Conservation (phyloP, 345 rosid species). For the Populus simonii region DNA sequence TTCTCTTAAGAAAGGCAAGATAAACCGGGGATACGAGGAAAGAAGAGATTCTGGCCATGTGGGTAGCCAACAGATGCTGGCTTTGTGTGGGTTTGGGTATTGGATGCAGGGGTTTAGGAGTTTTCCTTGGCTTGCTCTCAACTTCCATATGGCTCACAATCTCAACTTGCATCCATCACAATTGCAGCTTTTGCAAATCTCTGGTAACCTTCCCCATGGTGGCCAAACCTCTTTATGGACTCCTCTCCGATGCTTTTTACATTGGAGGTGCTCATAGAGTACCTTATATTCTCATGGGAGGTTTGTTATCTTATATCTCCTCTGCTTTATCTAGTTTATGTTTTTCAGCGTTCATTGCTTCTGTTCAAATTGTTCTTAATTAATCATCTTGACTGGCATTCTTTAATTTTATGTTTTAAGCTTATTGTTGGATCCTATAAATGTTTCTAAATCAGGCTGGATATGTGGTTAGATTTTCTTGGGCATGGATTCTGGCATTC, state of each 20-base stretch:
- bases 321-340: neutral
- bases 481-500: neutral
- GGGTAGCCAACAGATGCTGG: constrained; percentile 51
- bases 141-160: constrained; percentile 74
- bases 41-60: constrained; percentile 31
- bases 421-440: neutral
- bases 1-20: constrained; percentile 30
- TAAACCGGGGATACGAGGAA: constrained; percentile 21
- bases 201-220: constrained; percentile 88
- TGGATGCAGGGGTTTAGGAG: constrained; percentile 89
- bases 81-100: constrained; percentile 80
- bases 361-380: neutral
- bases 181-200: constrained; percentile 80
- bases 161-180: constrained; percentile 66
- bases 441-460: neutral
- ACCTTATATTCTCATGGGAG: constrained; percentile 84
- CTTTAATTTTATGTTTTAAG: neutral
- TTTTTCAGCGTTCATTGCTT: neutral
- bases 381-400: neutral
- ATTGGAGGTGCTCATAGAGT: constrained; percentile 69
- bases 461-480: neutral
- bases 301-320: constrained; percentile 33
- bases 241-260: constrained; percentile 73
- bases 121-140: constrained; percentile 92
- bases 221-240: constrained; percentile 82